A percentile compares a stretch with the other conserved stretches of the same genome.
Conservation (phyloP, 2,329 filamentous ascomycete genomes). For the Lachnellula suecica region DNA sequence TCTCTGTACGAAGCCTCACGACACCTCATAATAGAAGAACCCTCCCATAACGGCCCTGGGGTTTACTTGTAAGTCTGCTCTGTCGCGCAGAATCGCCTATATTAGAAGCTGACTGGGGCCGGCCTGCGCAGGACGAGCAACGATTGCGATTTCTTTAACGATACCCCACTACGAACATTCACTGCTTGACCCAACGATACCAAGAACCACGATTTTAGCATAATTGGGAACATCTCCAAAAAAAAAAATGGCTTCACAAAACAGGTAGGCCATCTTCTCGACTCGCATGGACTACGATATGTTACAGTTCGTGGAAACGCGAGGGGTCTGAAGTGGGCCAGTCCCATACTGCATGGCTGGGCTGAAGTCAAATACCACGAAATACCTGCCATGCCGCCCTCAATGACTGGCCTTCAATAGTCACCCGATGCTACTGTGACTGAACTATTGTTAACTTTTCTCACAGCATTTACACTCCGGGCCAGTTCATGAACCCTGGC, state of each 20-base stretch:
- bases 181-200: conserved; percentile 11
- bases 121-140: conserved; percentile 16
- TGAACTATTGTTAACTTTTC: conserved; percentile 4
- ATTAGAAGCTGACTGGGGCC: neutral
- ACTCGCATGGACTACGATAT: conserved; percentile 20
- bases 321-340: conserved; percentile 16
- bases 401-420: conserved; percentile 4
- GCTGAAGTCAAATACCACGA: conserved; percentile 12
- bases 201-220: conserved; percentile 10
- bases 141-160: conserved; percentile 26
- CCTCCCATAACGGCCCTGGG: neutral
- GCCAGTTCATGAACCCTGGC: conserved; percentile 93
- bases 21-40: neutral
- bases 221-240: conserved; percentile 19
- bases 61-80: neutral
- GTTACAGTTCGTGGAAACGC: conserved; percentile 26
- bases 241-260: conserved; percentile 34
- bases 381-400: too few relatives aligned
- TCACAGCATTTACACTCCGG: conserved; percentile 55
- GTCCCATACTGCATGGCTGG: conserved; percentile 2
- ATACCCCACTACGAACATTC: conserved; percentile 29
- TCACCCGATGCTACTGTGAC: conserved; percentile 3
- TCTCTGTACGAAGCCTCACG: neutral
- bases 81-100: neutral
- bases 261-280: conserved; percentile 26